phyloP scores from a whole-genome alignment of 345 rosid species.

The Mercurialis annua region DNA sequence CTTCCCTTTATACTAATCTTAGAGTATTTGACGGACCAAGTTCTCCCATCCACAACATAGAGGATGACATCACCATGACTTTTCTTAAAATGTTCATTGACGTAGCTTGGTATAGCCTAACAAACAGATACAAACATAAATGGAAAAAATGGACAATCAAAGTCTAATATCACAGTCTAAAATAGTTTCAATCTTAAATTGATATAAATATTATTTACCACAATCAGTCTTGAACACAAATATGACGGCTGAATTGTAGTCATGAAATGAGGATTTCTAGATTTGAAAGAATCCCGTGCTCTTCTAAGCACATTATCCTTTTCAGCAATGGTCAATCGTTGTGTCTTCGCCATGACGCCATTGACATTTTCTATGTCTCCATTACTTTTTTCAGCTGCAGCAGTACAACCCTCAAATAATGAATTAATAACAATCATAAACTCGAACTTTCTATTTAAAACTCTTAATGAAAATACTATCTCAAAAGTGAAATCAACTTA shows the following conservation, averaged over 20 bases:
- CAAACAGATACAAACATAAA: background rate
- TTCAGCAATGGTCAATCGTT: background rate
- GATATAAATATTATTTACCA: background rate
- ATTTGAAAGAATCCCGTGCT: constrained; percentile 20
- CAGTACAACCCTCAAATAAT: too few relatives aligned
- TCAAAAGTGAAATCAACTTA: too few relatives aligned
- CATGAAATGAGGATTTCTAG: constrained; percentile 24
- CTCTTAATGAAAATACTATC: too few relatives aligned
- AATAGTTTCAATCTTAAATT: background rate
- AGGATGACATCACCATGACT: background rate
- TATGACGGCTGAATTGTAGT: constrained; percentile 24
- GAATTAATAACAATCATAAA: too few relatives aligned
- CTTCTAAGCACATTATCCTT: constrained; percentile 12
- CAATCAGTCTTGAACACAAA: background rate
- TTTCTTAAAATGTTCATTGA: background rate
- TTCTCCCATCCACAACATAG: constrained; percentile 1
- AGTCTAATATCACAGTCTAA: background rate
- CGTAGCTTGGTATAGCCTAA: constrained; percentile 19
- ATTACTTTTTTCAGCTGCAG: background rate
- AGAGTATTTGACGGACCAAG: constrained; percentile 4
- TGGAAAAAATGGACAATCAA: background rate
- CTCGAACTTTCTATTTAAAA: too few relatives aligned
- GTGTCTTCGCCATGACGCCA: background rate
- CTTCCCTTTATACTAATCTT: too few relatives aligned
- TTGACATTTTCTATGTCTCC: too few relatives aligned